A percentile compares a stretch with the other conserved stretches of the same genome.
Conservation (phyloP, 257 asterid genomes). For the Solanum sitiens region DNA sequence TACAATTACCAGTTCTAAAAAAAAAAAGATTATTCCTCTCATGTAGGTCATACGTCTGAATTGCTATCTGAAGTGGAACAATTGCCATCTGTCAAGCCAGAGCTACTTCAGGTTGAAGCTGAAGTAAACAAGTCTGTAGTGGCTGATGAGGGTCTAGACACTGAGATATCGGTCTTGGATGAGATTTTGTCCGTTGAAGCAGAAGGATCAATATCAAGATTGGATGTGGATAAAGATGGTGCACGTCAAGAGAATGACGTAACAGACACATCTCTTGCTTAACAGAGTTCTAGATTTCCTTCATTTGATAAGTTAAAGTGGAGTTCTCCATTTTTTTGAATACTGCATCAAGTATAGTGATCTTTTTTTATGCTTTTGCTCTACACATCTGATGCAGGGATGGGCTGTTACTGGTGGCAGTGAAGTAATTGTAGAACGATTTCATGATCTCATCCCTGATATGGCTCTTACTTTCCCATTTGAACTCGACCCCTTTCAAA, state of each 20-base stretch:
- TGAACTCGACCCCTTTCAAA: conserved; percentile 92
- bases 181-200: conserved; percentile 64
- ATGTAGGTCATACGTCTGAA: conserved; percentile 20
- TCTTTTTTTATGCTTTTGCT: neutral
- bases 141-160: conserved; percentile 17
- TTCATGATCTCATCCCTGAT: conserved; percentile 88
- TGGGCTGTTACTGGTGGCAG: conserved; percentile 66
- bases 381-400: conserved; percentile 31
- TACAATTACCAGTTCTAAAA: neutral
- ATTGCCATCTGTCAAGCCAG: conserved; percentile 22
- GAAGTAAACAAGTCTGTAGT: conserved; percentile 26
- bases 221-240: conserved; percentile 29
- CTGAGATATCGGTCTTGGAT: conserved; percentile 55
- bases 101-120: conserved; percentile 29
- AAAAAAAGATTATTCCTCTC: neutral
- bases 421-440: conserved; percentile 56
- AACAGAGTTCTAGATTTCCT: neutral
- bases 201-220: conserved; percentile 17
- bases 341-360: neutral
- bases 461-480: conserved; percentile 91
- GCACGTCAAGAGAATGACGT: conserved; percentile 54
- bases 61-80: conserved; percentile 24
- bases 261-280: conserved; percentile 1
- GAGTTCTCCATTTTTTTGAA: neutral
- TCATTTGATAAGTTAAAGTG: neutral